These are phyloP conservation scores for Cryptosporidium bovis DNA, from an alignment of 169 alveolate genomes.

Conservation along the genomic window DNA sequence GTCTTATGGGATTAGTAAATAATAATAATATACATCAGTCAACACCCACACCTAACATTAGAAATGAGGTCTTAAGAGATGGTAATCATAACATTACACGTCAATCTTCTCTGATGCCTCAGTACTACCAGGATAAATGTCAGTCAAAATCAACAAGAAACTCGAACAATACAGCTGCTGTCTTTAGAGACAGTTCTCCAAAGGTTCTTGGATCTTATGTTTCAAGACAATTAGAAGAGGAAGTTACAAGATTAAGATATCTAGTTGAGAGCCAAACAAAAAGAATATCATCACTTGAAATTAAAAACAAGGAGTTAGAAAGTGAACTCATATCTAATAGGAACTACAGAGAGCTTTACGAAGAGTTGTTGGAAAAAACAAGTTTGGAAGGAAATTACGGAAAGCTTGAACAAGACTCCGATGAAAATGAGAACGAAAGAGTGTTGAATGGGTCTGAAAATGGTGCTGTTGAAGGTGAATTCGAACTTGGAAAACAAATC, in stretches of 20 bases:
- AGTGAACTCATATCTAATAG: conserved; percentile 21
- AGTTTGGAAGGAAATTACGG: background rate
- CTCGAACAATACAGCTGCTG: conserved; percentile 45
- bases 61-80: background rate
- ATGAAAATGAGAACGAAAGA: background rate
- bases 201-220: conserved; percentile 69
- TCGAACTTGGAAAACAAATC: background rate
- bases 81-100: conserved; percentile 27
- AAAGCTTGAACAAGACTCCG: background rate
- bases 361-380: conserved; percentile 30
- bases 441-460: background rate
- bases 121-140: conserved; percentile 45
- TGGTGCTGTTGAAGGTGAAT: conserved; percentile 3
- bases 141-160: conserved; percentile 28
- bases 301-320: conserved; percentile 55
- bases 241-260: conserved; percentile 54
- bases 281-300: conserved; percentile 45
- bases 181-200: conserved; percentile 51
- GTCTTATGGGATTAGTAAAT: conserved; percentile 30
- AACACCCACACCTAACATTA: conserved; percentile 27
- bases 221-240: conserved; percentile 72
- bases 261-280: conserved; percentile 65
- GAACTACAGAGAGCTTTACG: conserved; percentile 56
- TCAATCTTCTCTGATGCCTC: conserved; percentile 59
- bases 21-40: conserved; percentile 10